phyloP scores from a whole-genome alignment of 148 eudicot species.

The Rhododendron henanense region DNA sequence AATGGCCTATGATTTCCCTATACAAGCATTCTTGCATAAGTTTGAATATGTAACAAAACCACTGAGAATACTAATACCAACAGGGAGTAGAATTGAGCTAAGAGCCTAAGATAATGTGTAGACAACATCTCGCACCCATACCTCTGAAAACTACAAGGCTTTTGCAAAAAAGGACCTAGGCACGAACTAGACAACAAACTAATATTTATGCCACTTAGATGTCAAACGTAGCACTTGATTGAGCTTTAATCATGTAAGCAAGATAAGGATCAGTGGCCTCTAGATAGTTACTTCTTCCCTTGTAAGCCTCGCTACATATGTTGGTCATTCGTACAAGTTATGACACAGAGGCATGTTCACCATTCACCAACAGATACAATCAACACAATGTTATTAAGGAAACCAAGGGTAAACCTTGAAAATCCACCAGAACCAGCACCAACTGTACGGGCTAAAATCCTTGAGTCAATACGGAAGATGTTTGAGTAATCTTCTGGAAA shows the following conservation, averaged over 20 bases:
- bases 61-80: not conserved
- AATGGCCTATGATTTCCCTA: not conserved
- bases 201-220: not conserved
- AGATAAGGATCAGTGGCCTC: not conserved
- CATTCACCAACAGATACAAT: not conserved
- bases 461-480: constrained; percentile 56
- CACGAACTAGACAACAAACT: not conserved
- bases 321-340: not conserved
- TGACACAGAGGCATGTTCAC: not conserved
- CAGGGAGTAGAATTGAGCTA: not conserved
- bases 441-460: constrained; percentile 72
- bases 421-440: constrained; percentile 99
- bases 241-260: not conserved
- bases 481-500: constrained; percentile 44
- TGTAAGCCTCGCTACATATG: not conserved
- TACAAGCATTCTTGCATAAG: not conserved
- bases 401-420: constrained; percentile 60
- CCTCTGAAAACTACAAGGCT: not conserved
- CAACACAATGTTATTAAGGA: not conserved
- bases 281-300: not conserved
- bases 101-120: not conserved
- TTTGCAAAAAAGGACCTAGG: not conserved
- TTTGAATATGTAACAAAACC: not conserved
- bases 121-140: not conserved
- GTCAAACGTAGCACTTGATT: not conserved